These are phyloP conservation scores for Suillus subaureus DNA, from an alignment of 768 basidiomycete species.

Conservation along the genomic window DNA sequence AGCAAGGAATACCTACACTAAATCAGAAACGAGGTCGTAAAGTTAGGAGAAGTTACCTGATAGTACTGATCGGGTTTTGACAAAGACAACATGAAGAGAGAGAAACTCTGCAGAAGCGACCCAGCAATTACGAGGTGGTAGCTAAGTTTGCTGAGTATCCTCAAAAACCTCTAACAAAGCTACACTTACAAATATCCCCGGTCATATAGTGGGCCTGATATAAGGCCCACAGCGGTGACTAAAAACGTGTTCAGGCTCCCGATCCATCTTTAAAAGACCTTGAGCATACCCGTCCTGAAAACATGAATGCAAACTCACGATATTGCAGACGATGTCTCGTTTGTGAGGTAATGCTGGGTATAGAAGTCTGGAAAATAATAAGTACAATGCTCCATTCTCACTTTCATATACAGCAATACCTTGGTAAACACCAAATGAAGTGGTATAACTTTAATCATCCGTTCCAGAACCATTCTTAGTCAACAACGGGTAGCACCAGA, in stretches of 20 bases:
- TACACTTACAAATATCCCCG: conserved; percentile 51
- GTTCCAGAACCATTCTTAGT: background rate
- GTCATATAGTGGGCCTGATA: conserved; percentile 52
- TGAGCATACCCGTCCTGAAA: conserved; percentile 12
- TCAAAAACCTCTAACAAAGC: background rate
- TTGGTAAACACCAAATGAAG: conserved; percentile 48
- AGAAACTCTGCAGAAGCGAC: conserved; percentile 43
- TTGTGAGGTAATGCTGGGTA: conserved; percentile 37
- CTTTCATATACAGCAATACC: conserved; percentile 20
- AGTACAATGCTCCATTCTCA: background rate
- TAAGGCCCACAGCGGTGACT: conserved; percentile 44
- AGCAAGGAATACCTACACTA: conserved; percentile 19
- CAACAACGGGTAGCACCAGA: background rate
- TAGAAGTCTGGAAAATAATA: conserved; percentile 38
- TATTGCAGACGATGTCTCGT: conserved; percentile 40
- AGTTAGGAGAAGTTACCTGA: conserved; percentile 27
- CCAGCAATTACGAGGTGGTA: conserved; percentile 49
- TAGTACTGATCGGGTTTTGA: conserved; percentile 40
- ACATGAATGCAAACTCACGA: conserved; percentile 30
- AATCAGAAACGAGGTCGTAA: background rate
- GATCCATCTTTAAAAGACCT: conserved; percentile 37
- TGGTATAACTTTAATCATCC: conserved; percentile 29
- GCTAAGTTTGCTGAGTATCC: conserved; percentile 24
- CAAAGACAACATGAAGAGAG: conserved; percentile 46
- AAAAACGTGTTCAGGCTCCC: conserved; percentile 54